Conservation (phyloP, 306 rosid species). For the Ziziphus jujuba region DNA sequence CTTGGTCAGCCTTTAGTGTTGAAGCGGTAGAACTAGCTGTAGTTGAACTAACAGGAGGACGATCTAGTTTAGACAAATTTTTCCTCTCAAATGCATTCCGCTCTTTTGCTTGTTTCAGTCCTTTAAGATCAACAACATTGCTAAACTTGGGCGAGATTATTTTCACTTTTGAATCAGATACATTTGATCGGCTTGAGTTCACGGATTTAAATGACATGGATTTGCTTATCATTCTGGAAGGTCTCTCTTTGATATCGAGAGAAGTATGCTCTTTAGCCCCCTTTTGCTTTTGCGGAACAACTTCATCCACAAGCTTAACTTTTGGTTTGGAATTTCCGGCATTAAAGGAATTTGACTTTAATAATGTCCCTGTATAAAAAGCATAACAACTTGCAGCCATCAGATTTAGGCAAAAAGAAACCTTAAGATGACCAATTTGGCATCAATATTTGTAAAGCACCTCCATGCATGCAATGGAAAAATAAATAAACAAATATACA, state of each 20-base stretch:
- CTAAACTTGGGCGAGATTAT: constrained; percentile 48
- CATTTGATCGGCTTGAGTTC: constrained; percentile 45
- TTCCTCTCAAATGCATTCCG: constrained; percentile 60
- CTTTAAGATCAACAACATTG: constrained; percentile 56
- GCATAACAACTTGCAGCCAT: constrained; percentile 12
- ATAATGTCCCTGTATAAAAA: constrained; percentile 52
- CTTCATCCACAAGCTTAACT: constrained; percentile 65
- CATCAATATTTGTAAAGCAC: background rate
- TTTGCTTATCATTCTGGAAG: constrained; percentile 54
- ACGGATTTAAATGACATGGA: constrained; percentile 66
- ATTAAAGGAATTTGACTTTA: constrained; percentile 76
- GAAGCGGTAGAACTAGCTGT: constrained; percentile 46
- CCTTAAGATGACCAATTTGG: background rate
- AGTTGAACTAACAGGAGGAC: constrained; percentile 43
- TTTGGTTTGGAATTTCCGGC: constrained; percentile 55
- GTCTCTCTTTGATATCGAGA: constrained; percentile 51
- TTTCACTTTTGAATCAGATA: constrained; percentile 70
- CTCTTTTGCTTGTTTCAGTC: constrained; percentile 59
- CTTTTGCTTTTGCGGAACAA: constrained; percentile 59
- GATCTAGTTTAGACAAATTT: constrained; percentile 56
- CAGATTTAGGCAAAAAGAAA: background rate
- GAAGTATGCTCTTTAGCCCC: constrained; percentile 55
- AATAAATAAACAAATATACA: background rate
- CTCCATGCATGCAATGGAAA: background rate
- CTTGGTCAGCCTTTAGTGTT: constrained; percentile 58